phyloP scores from a whole-genome alignment of 106 monocot species.

The Apostasia ramifera region DNA sequence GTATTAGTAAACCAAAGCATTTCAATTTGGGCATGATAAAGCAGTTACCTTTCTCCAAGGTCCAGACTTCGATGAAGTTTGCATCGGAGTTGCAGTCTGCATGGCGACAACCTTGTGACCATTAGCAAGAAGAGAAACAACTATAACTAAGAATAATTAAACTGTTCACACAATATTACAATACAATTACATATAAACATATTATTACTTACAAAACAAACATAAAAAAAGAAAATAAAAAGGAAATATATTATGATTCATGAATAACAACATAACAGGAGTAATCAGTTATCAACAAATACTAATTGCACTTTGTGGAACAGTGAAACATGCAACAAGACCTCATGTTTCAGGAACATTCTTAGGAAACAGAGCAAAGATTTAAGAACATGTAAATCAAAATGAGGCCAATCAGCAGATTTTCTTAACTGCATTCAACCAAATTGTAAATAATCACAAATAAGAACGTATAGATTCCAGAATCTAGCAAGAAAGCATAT shows the following conservation, averaged over 20 bases:
- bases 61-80: constrained; percentile 53
- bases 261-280: neutral
- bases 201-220: too few relatives aligned
- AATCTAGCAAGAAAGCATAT: neutral
- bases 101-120: constrained; percentile 5
- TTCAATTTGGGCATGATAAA: neutral
- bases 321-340: too few relatives aligned
- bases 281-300: too few relatives aligned
- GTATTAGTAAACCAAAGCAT: neutral
- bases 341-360: neutral
- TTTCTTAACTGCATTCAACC: neutral
- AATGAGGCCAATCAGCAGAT: neutral
- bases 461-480: neutral
- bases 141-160: too few relatives aligned
- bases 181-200: too few relatives aligned
- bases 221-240: too few relatives aligned
- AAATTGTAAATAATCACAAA: neutral
- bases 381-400: neutral
- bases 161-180: too few relatives aligned
- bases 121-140: neutral
- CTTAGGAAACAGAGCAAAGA: neutral
- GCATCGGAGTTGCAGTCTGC: constrained; percentile 29
- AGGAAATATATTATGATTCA: neutral
- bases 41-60: constrained; percentile 47
- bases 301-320: too few relatives aligned